A percentile compares a stretch with the other conserved stretches of the same genome.
These are phyloP conservation scores for Blastomyces silverae DNA, from an alignment of 2,329 filamentous ascomycete genomes.

Conservation along the genomic window DNA sequence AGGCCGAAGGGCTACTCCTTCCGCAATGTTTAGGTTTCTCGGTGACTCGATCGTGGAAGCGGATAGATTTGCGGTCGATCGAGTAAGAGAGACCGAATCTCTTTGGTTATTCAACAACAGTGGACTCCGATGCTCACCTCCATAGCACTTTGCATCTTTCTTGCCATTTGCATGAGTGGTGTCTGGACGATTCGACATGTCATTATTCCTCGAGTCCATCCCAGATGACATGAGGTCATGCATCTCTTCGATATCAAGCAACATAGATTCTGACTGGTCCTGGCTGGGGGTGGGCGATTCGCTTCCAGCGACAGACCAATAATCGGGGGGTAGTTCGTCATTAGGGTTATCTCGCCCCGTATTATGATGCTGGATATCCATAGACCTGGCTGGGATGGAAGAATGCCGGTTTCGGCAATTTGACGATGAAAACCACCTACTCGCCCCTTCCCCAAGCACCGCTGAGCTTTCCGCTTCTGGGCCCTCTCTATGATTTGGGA, in stretches of 20 bases:
- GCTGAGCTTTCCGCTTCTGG: too few species aligned
- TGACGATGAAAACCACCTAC: not conserved
- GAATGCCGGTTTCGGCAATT: not conserved
- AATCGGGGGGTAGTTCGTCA: not conserved
- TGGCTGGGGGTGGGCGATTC: conserved; percentile 18
- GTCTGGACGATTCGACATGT: not conserved
- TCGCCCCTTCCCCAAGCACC: too few species aligned
- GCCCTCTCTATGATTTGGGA: not conserved
- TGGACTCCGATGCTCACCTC: not conserved
- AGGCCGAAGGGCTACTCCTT: not conserved
- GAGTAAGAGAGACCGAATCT: too few species aligned
- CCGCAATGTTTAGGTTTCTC: not conserved
- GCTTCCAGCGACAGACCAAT: conserved; percentile 19
- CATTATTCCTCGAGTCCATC: not conserved
- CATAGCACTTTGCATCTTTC: not conserved
- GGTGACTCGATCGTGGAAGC: not conserved
- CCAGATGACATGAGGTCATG: not conserved
- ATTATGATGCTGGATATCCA: not conserved
- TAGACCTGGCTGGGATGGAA: not conserved
- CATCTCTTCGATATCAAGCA: conserved; percentile 27
- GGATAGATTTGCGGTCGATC: not conserved
- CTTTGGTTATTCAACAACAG: not conserved
- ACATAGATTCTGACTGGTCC: conserved; percentile 32
- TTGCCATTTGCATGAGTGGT: not conserved
- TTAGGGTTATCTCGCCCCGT: not conserved